Evolutionary conservation across 1,139 yeast species (phyloP).

Genomic region (Barnettozyma hawaiiensis): DNA sequence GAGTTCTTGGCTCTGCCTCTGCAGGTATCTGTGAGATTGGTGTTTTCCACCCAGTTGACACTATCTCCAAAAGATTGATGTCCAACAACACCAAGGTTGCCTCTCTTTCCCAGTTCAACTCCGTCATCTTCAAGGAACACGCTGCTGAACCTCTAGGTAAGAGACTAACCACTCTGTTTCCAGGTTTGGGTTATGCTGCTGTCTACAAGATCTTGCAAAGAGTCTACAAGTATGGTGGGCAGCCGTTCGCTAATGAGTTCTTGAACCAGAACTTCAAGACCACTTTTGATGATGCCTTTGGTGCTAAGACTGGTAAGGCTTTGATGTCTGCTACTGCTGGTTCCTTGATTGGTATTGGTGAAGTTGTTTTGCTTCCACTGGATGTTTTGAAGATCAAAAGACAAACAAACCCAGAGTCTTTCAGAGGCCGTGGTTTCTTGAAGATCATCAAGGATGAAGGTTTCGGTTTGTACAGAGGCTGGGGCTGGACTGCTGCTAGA

Average conservation of each 20-base stretch:
- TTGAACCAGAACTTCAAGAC: slow-evolving; percentile 69
- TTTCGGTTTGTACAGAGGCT: slow-evolving; percentile 88
- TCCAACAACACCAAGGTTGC: slow-evolving; percentile 78
- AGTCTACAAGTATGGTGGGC: slow-evolving; percentile 98
- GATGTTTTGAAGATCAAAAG: slow-evolving; percentile 97
- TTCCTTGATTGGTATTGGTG: slow-evolving; percentile 95
- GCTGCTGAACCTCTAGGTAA: slow-evolving; percentile 66
- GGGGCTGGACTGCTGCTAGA: slow-evolving; percentile 99
- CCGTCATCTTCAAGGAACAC: slow-evolving; percentile 80
- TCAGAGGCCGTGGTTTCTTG: slow-evolving; percentile 93
- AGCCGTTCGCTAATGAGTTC: slow-evolving; percentile 95
- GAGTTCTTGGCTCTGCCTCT: slow-evolving; percentile 93
- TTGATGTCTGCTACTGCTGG: slow-evolving; percentile 97
- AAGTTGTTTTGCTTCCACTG: slow-evolving; percentile 87
- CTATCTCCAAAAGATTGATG: slow-evolving; percentile 96
- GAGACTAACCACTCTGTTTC: slow-evolving; percentile 81
- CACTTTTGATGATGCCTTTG: slow-evolving; percentile 69
- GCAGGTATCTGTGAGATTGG: slow-evolving; percentile 97
- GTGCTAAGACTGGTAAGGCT: slow-evolving; percentile 95
- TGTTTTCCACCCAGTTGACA: slow-evolving; percentile 98
- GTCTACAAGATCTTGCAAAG: slow-evolving; percentile 94
- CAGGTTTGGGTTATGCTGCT: slow-evolving; percentile 98
- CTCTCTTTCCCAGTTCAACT: slow-evolving; percentile 60
- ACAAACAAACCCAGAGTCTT: slow-evolving; percentile 98
- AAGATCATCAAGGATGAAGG: slow-evolving; percentile 89